A percentile compares a stretch with the other conserved stretches of the same genome.
phyloP scores from a whole-genome alignment of 2,329 filamentous ascomycete genomes.

The Ophiostoma sp. region DNA sequence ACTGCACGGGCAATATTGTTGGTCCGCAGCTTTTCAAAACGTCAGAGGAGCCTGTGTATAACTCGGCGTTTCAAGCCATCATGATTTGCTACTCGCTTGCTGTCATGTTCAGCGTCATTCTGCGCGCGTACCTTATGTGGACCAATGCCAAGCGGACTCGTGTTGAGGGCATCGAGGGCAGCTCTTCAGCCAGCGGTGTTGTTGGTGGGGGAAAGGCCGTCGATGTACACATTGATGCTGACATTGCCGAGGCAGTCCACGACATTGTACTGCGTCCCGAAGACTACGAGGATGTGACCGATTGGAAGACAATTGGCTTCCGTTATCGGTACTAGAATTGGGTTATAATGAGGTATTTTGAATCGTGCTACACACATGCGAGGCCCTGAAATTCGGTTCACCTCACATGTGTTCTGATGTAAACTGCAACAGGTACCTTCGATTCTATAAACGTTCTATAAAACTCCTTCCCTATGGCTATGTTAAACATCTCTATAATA shows the following conservation, averaged over 20 bases:
- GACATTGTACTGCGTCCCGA: background rate
- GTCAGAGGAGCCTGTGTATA: background rate
- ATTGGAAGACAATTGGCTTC: conserved; percentile 11
- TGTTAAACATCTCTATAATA: too few species aligned
- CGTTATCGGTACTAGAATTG: conserved; percentile 3
- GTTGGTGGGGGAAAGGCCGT: conserved; percentile 6
- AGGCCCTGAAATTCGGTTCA: too few species aligned
- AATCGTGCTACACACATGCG: too few species aligned
- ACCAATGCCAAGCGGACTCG: background rate
- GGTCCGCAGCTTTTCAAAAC: conserved; percentile 11
- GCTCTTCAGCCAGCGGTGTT: conserved; percentile 5
- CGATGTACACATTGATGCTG: background rate
- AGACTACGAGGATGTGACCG: conserved; percentile 8
- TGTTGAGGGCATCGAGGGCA: conserved; percentile 1
- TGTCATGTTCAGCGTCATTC: background rate
- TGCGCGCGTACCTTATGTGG: conserved; percentile 8
- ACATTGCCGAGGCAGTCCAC: background rate
- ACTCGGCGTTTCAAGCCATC: conserved; percentile 6
- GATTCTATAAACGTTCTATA: background rate
- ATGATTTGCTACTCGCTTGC: conserved; percentile 12
- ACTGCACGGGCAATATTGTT: conserved; percentile 11
- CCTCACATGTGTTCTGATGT: background rate
- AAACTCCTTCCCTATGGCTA: background rate
- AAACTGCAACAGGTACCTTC: conserved; percentile 3
- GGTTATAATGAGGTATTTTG: background rate